Percentiles rank a stretch among this genome's conserved stretches.
phyloP scores from a whole-genome alignment of 768 basidiomycete species.

The Krasilnikovozyma curviuscula region DNA sequence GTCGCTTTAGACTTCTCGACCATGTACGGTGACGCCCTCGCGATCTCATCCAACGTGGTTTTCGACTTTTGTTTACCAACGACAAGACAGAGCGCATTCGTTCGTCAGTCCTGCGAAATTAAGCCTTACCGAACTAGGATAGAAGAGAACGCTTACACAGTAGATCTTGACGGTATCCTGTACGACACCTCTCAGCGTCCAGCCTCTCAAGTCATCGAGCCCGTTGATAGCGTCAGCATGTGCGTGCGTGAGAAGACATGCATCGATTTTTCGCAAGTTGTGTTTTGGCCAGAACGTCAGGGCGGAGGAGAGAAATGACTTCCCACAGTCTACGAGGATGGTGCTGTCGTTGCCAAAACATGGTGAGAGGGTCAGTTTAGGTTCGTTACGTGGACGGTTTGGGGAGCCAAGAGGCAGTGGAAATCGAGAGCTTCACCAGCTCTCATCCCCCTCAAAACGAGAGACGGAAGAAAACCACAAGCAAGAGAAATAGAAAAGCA shows the following conservation, averaged over 20 bases:
- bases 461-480: not conserved
- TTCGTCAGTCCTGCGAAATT: too few relatives aligned
- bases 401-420: not conserved
- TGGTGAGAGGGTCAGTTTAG: not conserved
- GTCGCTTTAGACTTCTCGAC: conserved; percentile 28
- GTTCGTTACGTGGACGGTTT: not conserved
- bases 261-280: conserved; percentile 50
- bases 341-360: not conserved
- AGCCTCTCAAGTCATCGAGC: conserved; percentile 68
- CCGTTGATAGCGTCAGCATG: conserved; percentile 87
- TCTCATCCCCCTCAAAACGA: not conserved
- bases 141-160: conserved; percentile 8
- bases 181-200: conserved; percentile 16
- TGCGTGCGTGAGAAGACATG: conserved; percentile 65
- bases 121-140: too few relatives aligned
- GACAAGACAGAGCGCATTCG: too few relatives aligned
- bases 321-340: conserved; percentile 15
- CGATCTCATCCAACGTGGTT: conserved; percentile 43
- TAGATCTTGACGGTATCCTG: conserved; percentile 4
- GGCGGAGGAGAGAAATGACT: conserved; percentile 18
- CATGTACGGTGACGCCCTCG: conserved; percentile 61
- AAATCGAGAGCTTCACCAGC: not conserved
- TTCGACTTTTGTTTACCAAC: too few relatives aligned
- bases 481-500: not conserved
- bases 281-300: conserved; percentile 48